A percentile compares a stretch with the other conserved stretches of the same genome.
Conservation (phyloP, 73 alveolate genomes). For the Tetrahymena elliotti region DNA sequence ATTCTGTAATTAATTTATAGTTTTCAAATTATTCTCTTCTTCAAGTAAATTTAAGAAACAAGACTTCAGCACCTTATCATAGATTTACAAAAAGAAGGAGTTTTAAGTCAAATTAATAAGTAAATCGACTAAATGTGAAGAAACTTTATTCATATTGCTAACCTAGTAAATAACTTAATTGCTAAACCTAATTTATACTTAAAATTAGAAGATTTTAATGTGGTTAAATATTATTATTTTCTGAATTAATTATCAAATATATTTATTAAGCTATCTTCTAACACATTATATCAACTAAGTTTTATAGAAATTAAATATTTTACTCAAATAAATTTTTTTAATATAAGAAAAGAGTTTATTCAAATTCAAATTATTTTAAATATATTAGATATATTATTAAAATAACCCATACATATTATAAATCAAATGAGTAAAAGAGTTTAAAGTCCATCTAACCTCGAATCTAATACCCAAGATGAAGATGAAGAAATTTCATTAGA, state of each 20-base stretch:
- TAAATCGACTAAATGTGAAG: neutral
- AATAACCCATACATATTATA: too few species aligned
- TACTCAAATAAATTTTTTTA: too few species aligned
- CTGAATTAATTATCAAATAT: too few species aligned
- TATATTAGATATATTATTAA: too few species aligned
- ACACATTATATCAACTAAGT: neutral
- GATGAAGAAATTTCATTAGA: too few species aligned
- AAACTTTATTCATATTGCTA: neutral
- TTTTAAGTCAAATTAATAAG: neutral
- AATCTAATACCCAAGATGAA: too few species aligned
- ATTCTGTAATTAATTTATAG: neutral
- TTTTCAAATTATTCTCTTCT: neutral
- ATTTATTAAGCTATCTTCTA: neutral
- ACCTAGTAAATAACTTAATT: neutral
- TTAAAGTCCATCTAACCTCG: too few species aligned
- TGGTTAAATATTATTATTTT: neutral
- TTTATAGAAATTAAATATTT: too few species aligned
- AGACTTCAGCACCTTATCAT: neutral
- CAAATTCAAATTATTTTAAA: too few species aligned
- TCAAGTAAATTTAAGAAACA: neutral
- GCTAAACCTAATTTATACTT: neutral
- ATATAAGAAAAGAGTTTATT: too few species aligned
- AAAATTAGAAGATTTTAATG: neutral
- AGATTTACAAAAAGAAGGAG: neutral
- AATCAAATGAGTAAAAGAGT: too few species aligned